These are phyloP conservation scores for Gastrodia elata DNA, from an alignment of 106 monocot genomes.

Conservation along the genomic window DNA sequence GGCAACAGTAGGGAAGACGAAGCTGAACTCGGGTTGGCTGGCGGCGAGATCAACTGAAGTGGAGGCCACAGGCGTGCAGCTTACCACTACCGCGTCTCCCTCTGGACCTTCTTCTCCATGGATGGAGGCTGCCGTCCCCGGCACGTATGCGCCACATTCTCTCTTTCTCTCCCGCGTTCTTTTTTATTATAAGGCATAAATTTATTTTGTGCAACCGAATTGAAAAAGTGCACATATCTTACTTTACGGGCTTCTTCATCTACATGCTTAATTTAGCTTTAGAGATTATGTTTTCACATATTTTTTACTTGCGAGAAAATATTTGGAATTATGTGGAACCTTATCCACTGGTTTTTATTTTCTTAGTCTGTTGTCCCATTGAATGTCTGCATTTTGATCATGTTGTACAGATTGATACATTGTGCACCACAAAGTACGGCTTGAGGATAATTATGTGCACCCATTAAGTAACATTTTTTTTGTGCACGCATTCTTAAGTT, in stretches of 20 bases:
- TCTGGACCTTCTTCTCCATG: constrained; percentile 46
- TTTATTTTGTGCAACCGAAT: constrained; percentile 3
- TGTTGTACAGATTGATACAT: not conserved
- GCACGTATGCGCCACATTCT: constrained; percentile 51
- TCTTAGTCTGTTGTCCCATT: not conserved
- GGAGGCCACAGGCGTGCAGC: constrained; percentile 60
- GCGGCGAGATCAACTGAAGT: constrained; percentile 90
- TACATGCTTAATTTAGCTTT: not conserved
- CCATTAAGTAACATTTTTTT: too few relatives aligned
- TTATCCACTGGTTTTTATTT: not conserved
- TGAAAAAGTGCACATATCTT: not conserved
- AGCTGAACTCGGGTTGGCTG: constrained; percentile 87
- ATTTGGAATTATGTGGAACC: not conserved
- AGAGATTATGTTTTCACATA: not conserved
- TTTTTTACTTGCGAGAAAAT: not conserved
- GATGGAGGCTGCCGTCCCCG: constrained; percentile 85
- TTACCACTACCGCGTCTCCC: constrained; percentile 70
- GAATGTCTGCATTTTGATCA: not conserved
- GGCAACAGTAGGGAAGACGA: constrained; percentile 37
- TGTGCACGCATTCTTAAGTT: too few relatives aligned
- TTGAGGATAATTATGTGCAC: too few relatives aligned
- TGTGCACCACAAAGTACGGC: not conserved
- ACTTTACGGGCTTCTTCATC: not conserved
- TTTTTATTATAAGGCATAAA: too few relatives aligned
- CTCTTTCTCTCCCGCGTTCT: not conserved